Percentiles rank a stretch among this genome's conserved stretches.
These are phyloP conservation scores for Tetragonia tetragonoides DNA, from an alignment of 148 eudicot genomes.

Conservation along the genomic window DNA sequence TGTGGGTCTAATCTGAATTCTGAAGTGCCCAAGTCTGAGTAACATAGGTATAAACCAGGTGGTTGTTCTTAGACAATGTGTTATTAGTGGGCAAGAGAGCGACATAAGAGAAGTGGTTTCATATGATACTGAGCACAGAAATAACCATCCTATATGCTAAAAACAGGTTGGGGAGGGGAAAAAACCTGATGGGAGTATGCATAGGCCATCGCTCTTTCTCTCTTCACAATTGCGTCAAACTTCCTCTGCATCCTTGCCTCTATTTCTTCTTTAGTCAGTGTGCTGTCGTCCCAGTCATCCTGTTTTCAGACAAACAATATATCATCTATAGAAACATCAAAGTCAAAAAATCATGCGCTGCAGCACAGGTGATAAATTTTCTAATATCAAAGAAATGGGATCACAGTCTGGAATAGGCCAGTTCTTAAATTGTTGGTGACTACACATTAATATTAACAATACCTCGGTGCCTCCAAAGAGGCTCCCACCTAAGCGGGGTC, in stretches of 20 bases:
- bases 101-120: background rate
- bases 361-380: background rate
- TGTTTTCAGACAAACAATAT: constrained; percentile 31
- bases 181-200: constrained; percentile 92
- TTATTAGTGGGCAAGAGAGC: constrained; percentile 5
- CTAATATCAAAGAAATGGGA: background rate
- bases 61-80: background rate
- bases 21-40: too few relatives aligned
- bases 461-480: too few relatives aligned
- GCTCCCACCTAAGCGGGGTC: too few relatives aligned
- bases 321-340: background rate
- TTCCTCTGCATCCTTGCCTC: constrained; percentile 72
- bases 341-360: background rate
- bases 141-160: background rate
- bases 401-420: background rate
- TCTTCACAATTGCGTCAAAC: constrained; percentile 73
- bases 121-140: background rate
- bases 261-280: constrained; percentile 74
- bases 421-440: too few relatives aligned
- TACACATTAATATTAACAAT: too few relatives aligned
- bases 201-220: constrained; percentile 95
- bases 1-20: too few relatives aligned
- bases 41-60: too few relatives aligned
- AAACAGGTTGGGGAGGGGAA: background rate
- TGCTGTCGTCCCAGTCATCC: constrained; percentile 87